Conservation (phyloP, 257 asterid genomes). For the Fraxinus americana region DNA sequence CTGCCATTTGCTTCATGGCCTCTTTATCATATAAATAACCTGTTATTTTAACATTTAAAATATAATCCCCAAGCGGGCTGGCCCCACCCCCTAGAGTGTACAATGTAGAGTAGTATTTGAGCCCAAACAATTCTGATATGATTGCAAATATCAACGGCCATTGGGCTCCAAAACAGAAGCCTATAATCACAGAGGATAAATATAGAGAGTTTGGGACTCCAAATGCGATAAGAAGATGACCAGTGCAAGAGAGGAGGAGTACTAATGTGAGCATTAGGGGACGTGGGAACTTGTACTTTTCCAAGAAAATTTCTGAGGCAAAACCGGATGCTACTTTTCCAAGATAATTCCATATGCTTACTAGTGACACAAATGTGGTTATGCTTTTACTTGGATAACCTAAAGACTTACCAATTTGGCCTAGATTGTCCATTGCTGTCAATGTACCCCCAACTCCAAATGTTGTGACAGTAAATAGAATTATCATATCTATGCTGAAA, state of each 20-base stretch:
- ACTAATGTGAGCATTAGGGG: constrained; percentile 45
- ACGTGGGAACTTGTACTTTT: constrained; percentile 47
- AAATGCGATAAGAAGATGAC: constrained; percentile 50
- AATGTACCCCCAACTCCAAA: constrained; percentile 55
- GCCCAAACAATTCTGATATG: constrained; percentile 51
- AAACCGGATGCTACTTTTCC: constrained; percentile 52
- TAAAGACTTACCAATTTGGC: constrained; percentile 44
- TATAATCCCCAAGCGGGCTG: constrained; percentile 55
- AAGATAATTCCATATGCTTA: constrained; percentile 55
- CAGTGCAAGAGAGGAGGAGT: constrained; percentile 42
- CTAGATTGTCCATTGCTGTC: constrained; percentile 51
- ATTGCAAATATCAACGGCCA: constrained; percentile 56
- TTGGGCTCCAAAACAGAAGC: constrained; percentile 56
- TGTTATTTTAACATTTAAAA: constrained; percentile 50
- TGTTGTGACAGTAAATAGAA: constrained; percentile 37
- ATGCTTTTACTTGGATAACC: constrained; percentile 45
- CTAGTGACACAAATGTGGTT: constrained; percentile 47
- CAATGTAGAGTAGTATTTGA: constrained; percentile 54
- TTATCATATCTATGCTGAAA: constrained; percentile 47
- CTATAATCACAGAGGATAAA: constrained; percentile 42
- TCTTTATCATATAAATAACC: constrained; percentile 55
- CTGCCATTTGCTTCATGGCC: constrained; percentile 47
- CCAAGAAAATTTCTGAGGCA: constrained; percentile 37
- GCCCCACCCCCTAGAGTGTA: constrained; percentile 59
- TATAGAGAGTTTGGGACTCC: constrained; percentile 48